Conservation (phyloP, 495 filamentous ascomycete genomes). For the Astrothelium macrocarpum region DNA sequence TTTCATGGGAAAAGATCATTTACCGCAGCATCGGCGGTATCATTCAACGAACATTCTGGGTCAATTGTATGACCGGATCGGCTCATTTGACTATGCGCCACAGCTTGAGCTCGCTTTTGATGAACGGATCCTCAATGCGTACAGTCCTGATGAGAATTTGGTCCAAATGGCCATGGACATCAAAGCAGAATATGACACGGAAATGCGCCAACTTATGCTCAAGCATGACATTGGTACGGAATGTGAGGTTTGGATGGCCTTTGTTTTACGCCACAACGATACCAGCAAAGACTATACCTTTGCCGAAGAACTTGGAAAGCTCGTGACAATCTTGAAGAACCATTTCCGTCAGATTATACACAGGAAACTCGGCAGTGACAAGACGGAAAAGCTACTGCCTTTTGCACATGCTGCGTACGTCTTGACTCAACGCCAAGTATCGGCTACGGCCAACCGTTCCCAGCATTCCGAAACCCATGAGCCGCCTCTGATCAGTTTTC, state of each 20-base stretch:
- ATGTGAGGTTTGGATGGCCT: slow-evolving; percentile 83
- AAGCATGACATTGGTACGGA: slow-evolving; percentile 80
- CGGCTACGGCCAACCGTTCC: slow-evolving; percentile 41
- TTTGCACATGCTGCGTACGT: slow-evolving; percentile 82
- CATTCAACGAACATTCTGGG: slow-evolving; percentile 66
- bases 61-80: slow-evolving; percentile 66
- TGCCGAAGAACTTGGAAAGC: slow-evolving; percentile 65
- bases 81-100: slow-evolving; percentile 60
- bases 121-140: slow-evolving; percentile 58
- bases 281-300: slow-evolving; percentile 70
- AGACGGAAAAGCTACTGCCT: slow-evolving; percentile 46
- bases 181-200: slow-evolving; percentile 69
- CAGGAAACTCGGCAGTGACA: slow-evolving; percentile 40
- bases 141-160: slow-evolving; percentile 36
- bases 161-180: slow-evolving; percentile 52
- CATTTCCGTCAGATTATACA: slow-evolving; percentile 55
- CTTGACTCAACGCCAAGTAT: slow-evolving; percentile 63
- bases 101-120: slow-evolving; percentile 65
- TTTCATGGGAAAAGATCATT: slow-evolving; percentile 72
- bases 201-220: slow-evolving; percentile 70
- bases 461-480: slow-evolving; percentile 29
- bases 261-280: slow-evolving; percentile 61
- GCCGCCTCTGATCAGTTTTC: slow-evolving; percentile 84
- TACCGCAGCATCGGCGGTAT: slow-evolving; percentile 46
- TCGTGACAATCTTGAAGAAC: slow-evolving; percentile 54